phyloP scores from a whole-genome alignment of 169 alveolate species.

The Plasmodium sp. region DNA sequence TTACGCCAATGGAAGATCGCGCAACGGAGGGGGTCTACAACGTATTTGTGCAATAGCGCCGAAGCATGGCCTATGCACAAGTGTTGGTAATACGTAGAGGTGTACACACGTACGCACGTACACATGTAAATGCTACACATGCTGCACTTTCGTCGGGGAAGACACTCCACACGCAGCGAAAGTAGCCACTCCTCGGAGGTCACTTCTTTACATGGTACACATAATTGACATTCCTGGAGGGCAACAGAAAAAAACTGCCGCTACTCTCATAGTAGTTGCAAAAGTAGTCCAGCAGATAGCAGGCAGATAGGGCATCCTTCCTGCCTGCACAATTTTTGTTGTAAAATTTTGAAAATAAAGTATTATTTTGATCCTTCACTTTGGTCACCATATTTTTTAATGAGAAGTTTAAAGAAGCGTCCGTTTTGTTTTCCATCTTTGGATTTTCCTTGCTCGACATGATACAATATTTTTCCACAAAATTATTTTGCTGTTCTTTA shows the following conservation, averaged over 20 bases:
- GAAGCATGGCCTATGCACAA: not conserved
- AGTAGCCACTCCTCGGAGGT: not conserved
- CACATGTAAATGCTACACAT: not conserved
- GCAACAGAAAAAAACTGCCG: slow-evolving; percentile 15
- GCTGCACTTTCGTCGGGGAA: not conserved
- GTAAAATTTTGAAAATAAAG: slow-evolving; percentile 62
- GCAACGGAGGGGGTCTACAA: not conserved
- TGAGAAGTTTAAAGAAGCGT: slow-evolving; percentile 15
- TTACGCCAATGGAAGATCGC: not conserved
- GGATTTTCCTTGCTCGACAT: not conserved
- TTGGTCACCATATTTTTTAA: slow-evolving; percentile 65
- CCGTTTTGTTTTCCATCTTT: not conserved
- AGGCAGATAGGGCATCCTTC: slow-evolving; percentile 50
- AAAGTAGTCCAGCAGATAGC: slow-evolving; percentile 34
- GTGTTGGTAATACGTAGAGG: not conserved
- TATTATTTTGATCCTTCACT: slow-evolving; percentile 64
- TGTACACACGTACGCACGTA: not conserved
- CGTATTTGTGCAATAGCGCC: not conserved
- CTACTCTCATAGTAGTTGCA: slow-evolving; percentile 28
- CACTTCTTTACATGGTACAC: slow-evolving; percentile 37
- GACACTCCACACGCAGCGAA: not conserved
- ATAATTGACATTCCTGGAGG: slow-evolving; percentile 51
- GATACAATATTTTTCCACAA: slow-evolving; percentile 35
- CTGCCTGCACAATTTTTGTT: slow-evolving; percentile 40
- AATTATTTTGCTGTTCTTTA: slow-evolving; percentile 1